Conservation (phyloP, 2,329 filamentous ascomycete species). For the Fusarium caatingaense region DNA sequence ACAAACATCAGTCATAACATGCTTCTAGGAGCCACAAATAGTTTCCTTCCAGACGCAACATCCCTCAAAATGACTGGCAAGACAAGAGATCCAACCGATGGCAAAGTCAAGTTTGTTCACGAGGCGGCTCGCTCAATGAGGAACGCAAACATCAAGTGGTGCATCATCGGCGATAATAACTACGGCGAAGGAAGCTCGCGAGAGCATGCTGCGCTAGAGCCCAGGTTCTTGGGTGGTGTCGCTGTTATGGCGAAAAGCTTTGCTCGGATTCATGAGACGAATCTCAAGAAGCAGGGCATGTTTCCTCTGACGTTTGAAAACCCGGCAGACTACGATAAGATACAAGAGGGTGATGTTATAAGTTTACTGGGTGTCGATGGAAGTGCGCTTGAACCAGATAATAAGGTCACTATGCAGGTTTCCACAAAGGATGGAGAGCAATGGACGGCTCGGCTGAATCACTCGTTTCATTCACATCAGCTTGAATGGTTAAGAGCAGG, state of each 20-base stretch:
- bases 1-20: constrained; percentile 98
- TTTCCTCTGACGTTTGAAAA: constrained; percentile 73
- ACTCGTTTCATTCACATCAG: constrained; percentile 24
- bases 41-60: neutral
- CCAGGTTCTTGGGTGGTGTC: constrained; percentile 83
- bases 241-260: constrained; percentile 85
- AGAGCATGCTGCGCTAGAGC: constrained; percentile 89
- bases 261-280: constrained; percentile 92
- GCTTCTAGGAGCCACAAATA: constrained; percentile 92
- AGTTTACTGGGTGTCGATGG: constrained; percentile 20
- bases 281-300: constrained; percentile 83
- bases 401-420: constrained; percentile 26
- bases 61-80: neutral
- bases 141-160: neutral
- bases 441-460: constrained; percentile 26
- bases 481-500: constrained; percentile 24
- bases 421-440: neutral
- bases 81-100: constrained; percentile 65
- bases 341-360: constrained; percentile 49
- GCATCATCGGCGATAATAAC: constrained; percentile 54
- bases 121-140: neutral
- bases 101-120: constrained; percentile 61
- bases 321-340: constrained; percentile 81
- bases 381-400: constrained; percentile 1
- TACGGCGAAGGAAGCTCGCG: constrained; percentile 89